Evolutionary conservation across 2,329 filamentous ascomycete species (phyloP).

Genomic region (Penicillium rolfsii): DNA sequence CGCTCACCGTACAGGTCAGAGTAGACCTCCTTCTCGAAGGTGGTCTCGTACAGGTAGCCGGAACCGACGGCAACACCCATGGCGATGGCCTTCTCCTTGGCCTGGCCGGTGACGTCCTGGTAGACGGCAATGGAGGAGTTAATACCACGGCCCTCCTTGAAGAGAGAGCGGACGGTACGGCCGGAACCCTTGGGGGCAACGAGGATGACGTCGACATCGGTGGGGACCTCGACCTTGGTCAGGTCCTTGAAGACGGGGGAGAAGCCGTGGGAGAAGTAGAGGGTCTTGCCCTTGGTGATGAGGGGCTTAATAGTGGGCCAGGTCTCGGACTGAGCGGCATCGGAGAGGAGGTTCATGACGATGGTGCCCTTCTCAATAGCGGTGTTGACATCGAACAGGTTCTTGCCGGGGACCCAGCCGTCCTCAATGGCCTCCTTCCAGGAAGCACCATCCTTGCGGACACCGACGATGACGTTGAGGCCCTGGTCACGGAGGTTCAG

Average conservation of each 20-base stretch:
- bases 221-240: conserved; percentile 97
- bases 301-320: conserved; percentile 98
- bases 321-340: conserved; percentile 97
- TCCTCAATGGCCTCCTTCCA: conserved; percentile 98
- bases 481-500: conserved; percentile 99
- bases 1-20: conserved; percentile 99
- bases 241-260: conserved; percentile 99
- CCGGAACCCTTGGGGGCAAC: conserved; percentile 98
- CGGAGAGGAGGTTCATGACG: conserved; percentile 98
- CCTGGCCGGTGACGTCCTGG: conserved; percentile 98
- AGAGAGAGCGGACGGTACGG: conserved; percentile 96
- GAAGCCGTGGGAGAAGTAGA: conserved; percentile 99
- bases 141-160: conserved; percentile 99
- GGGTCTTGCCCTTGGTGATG: conserved; percentile 98
- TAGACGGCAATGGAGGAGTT: conserved; percentile 98
- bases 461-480: conserved; percentile 97
- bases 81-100: conserved; percentile 95
- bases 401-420: conserved; percentile 97
- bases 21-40: conserved; percentile 99
- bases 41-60: conserved; percentile 99
- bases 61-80: conserved; percentile 96
- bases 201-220: conserved; percentile 97
- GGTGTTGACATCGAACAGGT: conserved; percentile 97
- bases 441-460: conserved; percentile 96
- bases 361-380: conserved; percentile 92